Conservation (phyloP, 208 protist genomes). For the Herpetomonas samuelpessoai region DNA sequence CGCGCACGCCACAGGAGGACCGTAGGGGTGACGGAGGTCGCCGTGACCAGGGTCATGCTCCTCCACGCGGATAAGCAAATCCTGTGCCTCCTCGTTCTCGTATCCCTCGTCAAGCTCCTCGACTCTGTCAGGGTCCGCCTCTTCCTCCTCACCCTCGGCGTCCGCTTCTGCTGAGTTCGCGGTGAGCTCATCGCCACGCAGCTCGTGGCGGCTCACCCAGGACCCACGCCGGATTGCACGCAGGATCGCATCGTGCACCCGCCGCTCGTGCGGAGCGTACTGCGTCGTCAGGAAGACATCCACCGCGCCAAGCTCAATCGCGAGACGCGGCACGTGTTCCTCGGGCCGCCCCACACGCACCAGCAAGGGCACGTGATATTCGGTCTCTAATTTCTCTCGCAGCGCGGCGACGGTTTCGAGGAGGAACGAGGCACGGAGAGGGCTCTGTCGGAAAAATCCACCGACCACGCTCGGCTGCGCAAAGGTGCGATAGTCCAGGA, state of each 20-base stretch:
- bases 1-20: constrained; percentile 8
- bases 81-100: constrained; percentile 3
- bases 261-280: constrained; percentile 79
- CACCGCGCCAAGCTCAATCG: constrained; percentile 62
- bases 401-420: constrained; percentile 68
- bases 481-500: constrained; percentile 84
- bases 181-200: background rate
- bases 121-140: background rate
- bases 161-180: constrained; percentile 13
- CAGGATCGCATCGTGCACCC: constrained; percentile 64
- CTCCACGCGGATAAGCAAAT: constrained; percentile 26
- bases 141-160: background rate
- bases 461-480: constrained; percentile 78
- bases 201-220: constrained; percentile 47
- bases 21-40: constrained; percentile 15
- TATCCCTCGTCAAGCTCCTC: background rate
- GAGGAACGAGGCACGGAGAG: constrained; percentile 73
- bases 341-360: constrained; percentile 79
- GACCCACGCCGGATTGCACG: constrained; percentile 19
- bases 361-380: constrained; percentile 64
- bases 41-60: constrained; percentile 14
- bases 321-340: constrained; percentile 79
- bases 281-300: constrained; percentile 87
- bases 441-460: constrained; percentile 82
- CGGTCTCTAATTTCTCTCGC: constrained; percentile 50